Percentiles rank a stretch among this genome's conserved stretches.
These are phyloP conservation scores for Cryphonectria parasitica DNA, from an alignment of 2,329 filamentous ascomycete species.

Conservation along the genomic window DNA sequence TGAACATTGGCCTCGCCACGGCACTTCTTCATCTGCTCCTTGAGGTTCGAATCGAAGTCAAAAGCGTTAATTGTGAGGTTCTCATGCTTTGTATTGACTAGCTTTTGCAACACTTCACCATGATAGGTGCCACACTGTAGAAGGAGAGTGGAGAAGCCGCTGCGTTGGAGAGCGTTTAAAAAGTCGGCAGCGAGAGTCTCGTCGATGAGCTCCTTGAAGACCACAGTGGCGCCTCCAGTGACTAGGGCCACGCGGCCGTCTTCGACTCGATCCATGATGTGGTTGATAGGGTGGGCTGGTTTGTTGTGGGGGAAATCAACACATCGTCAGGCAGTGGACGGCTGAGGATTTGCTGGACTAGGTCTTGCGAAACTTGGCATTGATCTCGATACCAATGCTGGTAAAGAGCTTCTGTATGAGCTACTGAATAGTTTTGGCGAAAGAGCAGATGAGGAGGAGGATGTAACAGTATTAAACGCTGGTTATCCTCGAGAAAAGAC, in stretches of 20 bases:
- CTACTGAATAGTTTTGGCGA: no score
- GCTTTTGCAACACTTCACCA: slow-evolving; percentile 50
- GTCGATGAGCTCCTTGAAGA: slow-evolving; percentile 73
- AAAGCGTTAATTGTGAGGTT: slow-evolving; percentile 63
- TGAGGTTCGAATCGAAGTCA: slow-evolving; percentile 67
- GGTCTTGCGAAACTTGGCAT: no score
- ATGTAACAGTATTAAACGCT: not conserved
- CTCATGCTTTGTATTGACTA: slow-evolving; percentile 34
- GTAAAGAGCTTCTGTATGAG: not conserved
- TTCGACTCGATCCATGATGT: slow-evolving; percentile 13
- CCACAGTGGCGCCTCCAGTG: slow-evolving; percentile 89
- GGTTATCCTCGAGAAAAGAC: not conserved
- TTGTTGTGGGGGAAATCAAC: not conserved
- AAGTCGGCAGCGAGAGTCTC: slow-evolving; percentile 67
- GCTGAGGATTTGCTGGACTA: not conserved
- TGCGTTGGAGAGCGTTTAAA: slow-evolving; percentile 59
- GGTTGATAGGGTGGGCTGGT: not conserved
- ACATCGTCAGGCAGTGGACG: not conserved
- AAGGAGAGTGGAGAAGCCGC: slow-evolving; percentile 71
- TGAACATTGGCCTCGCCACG: slow-evolving; percentile 50
- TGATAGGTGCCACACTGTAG: slow-evolving; percentile 81
- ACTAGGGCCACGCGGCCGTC: slow-evolving; percentile 67
- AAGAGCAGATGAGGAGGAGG: not conserved
- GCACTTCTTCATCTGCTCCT: slow-evolving; percentile 60
- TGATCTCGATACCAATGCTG: not conserved